Evolutionary conservation across 2,329 filamentous ascomycete genomes (phyloP).

Genomic region (Xenosphaeropsis pyriputrescens): DNA sequence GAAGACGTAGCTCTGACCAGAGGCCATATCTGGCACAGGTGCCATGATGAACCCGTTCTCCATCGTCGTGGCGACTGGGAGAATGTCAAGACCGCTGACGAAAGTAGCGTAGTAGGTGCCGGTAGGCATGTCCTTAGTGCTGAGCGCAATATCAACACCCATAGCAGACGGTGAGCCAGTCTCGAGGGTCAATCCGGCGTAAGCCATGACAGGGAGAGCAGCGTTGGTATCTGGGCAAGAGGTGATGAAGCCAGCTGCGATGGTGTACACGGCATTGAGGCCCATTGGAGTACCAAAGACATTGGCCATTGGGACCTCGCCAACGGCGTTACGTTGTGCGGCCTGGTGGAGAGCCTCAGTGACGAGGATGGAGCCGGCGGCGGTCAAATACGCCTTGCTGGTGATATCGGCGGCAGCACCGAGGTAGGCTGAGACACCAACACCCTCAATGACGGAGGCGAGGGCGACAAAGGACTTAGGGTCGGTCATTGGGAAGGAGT

Average conservation of each 20-base stretch:
- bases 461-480: slow-evolving; percentile 35
- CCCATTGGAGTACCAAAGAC: slow-evolving; percentile 44
- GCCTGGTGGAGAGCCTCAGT: slow-evolving; percentile 53
- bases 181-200: slow-evolving; percentile 29
- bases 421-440: slow-evolving; percentile 45
- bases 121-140: slow-evolving; percentile 9
- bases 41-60: slow-evolving; percentile 12
- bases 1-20: slow-evolving; percentile 25
- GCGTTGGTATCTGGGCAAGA: slow-evolving; percentile 39
- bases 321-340: slow-evolving; percentile 35
- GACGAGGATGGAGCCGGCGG: slow-evolving; percentile 48
- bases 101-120: slow-evolving; percentile 21
- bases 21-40: slow-evolving; percentile 16
- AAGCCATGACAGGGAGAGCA: slow-evolving; percentile 42
- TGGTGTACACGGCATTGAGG: slow-evolving; percentile 45
- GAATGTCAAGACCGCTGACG: slow-evolving; percentile 13
- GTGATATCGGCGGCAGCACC: slow-evolving; percentile 45
- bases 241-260: slow-evolving; percentile 46
- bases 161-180: slow-evolving; percentile 8
- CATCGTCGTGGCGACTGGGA: slow-evolving; percentile 19
- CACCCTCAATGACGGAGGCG: slow-evolving; percentile 37
- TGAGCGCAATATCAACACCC: slow-evolving; percentile 12
- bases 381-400: slow-evolving; percentile 41
- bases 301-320: slow-evolving; percentile 37
- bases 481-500: slow-evolving; percentile 35